A percentile compares a stretch with the other conserved stretches of the same genome.
Conservation (phyloP, 2,329 filamentous ascomycete species). For the Penicillium sp. region DNA sequence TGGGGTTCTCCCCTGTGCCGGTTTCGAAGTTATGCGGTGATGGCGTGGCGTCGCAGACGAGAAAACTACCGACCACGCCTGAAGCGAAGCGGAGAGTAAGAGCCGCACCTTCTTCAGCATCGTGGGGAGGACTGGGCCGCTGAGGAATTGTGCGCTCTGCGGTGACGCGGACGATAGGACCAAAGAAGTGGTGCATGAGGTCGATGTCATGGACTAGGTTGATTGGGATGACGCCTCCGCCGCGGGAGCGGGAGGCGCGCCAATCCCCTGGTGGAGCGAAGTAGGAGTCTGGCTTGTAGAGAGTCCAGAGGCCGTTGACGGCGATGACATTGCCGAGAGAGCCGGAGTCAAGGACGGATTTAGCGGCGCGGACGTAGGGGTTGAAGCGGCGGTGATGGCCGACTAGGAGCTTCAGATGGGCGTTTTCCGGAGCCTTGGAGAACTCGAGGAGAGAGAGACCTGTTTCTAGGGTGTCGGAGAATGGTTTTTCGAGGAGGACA, state of each 20-base stretch:
- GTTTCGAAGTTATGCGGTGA: slow-evolving; percentile 56
- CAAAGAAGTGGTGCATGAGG: slow-evolving; percentile 56
- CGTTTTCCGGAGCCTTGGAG: slow-evolving; percentile 15
- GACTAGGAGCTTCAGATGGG: slow-evolving; percentile 49
- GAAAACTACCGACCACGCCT: slow-evolving; percentile 57
- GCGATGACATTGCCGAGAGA: slow-evolving; percentile 51
- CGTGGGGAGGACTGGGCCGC: slow-evolving; percentile 38
- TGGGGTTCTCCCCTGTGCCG: slow-evolving; percentile 58
- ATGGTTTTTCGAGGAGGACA: slow-evolving; percentile 58
- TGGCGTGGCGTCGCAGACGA: slow-evolving; percentile 53
- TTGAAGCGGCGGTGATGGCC: slow-evolving; percentile 63
- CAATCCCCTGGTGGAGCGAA: slow-evolving; percentile 51
- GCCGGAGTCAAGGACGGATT: slow-evolving; percentile 42
- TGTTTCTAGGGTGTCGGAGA: slow-evolving; percentile 41
- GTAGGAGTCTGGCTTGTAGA: slow-evolving; percentile 53
- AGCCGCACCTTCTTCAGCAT: slow-evolving; percentile 57
- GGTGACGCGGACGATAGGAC: slow-evolving; percentile 52
- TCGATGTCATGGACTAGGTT: slow-evolving; percentile 64
- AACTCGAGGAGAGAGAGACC: slow-evolving; percentile 23
- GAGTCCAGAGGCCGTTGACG: slow-evolving; percentile 55
- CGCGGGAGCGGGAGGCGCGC: slow-evolving; percentile 42
- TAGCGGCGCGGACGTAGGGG: slow-evolving; percentile 52
- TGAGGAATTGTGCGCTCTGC: slow-evolving; percentile 49
- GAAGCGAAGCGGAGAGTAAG: slow-evolving; percentile 54
- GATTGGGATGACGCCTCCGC: slow-evolving; percentile 55